phyloP scores from a whole-genome alignment of 306 rosid species.

The Dryas alaskensis region DNA sequence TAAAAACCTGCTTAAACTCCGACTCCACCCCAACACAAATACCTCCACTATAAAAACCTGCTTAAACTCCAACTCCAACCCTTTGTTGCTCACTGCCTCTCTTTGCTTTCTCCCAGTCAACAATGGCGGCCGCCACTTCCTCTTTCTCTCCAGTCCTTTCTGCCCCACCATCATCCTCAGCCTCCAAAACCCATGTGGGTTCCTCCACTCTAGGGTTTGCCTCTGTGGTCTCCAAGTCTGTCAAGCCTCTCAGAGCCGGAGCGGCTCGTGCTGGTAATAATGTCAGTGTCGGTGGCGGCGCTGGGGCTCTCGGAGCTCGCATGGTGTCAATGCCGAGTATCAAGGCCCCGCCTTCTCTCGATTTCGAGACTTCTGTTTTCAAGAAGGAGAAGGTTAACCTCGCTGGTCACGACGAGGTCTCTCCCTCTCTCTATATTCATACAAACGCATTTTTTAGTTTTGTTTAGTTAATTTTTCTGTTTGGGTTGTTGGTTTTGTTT shows the following conservation, averaged over 20 bases:
- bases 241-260: slow-evolving; percentile 28
- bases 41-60: not conserved
- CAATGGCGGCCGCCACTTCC: slow-evolving; percentile 45
- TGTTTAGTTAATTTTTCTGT: not conserved
- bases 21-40: not conserved
- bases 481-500: not conserved
- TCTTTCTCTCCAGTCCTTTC: slow-evolving; percentile 35
- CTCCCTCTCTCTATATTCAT: not conserved
- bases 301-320: slow-evolving; percentile 55
- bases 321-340: slow-evolving; percentile 63
- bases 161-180: slow-evolving; percentile 17
- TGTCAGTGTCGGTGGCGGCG: slow-evolving; percentile 16
- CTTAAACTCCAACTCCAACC: not conserved
- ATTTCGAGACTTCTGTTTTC: slow-evolving; percentile 77
- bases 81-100: not conserved
- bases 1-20: not conserved
- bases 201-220: slow-evolving; percentile 33
- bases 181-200: slow-evolving; percentile 9
- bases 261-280: slow-evolving; percentile 10
- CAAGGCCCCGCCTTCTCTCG: slow-evolving; percentile 39
- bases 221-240: slow-evolving; percentile 29
- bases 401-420: slow-evolving; percentile 89
- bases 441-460: not conserved
- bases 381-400: slow-evolving; percentile 82
- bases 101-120: not conserved